Conservation (phyloP, 1,284 basidiomycete species). For the Nidula niveotomentosa region DNA sequence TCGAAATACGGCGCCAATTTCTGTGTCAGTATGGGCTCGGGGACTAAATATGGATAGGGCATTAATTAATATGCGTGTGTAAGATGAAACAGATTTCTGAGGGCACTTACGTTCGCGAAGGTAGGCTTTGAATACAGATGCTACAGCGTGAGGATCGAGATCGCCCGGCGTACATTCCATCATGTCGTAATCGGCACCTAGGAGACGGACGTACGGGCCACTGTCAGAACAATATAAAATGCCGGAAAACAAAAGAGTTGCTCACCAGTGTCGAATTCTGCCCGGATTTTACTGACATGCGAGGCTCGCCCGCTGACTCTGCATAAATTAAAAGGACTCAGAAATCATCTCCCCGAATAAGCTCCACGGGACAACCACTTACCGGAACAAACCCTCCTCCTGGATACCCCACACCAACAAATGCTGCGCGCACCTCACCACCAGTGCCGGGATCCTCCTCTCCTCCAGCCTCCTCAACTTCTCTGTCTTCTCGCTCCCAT, state of each 20-base stretch:
- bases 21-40: constrained; percentile 77
- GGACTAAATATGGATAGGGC: constrained; percentile 49
- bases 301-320: constrained; percentile 76
- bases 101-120: constrained; percentile 69
- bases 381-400: constrained; percentile 86
- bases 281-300: constrained; percentile 72
- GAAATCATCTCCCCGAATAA: neutral
- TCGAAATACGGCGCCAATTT: constrained; percentile 75
- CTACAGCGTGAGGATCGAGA: constrained; percentile 89
- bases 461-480: constrained; percentile 42
- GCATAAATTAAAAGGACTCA: constrained; percentile 12
- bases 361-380: constrained; percentile 19
- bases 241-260: constrained; percentile 7
- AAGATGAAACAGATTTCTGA: constrained; percentile 5
- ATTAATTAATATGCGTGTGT: constrained; percentile 6
- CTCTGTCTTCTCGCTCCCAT: constrained; percentile 8
- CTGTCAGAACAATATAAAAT: constrained; percentile 8
- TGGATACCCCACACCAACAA: constrained; percentile 76
- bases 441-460: constrained; percentile 67
- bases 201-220: constrained; percentile 7
- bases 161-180: constrained; percentile 74
- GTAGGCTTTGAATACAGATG: constrained; percentile 82
- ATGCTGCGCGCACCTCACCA: constrained; percentile 80
- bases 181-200: constrained; percentile 85
- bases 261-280: constrained; percentile 83